Conservation (phyloP, 2,329 filamentous ascomycete species). For the Claviceps paspali region DNA sequence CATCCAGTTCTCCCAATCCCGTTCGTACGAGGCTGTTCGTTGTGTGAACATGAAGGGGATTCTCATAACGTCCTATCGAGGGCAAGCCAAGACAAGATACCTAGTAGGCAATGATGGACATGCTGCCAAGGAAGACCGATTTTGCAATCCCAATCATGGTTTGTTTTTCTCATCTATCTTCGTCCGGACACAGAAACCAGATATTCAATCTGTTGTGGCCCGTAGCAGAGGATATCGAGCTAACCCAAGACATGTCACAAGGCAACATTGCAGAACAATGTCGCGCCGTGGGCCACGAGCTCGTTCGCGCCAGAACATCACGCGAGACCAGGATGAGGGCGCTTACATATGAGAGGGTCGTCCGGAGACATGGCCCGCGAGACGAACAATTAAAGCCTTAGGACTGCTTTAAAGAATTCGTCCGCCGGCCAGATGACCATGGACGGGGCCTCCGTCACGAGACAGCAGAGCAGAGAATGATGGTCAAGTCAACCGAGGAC, state of each 20-base stretch:
- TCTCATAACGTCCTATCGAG: not conserved
- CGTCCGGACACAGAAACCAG: not conserved
- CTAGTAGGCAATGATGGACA: not conserved
- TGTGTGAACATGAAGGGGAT: not conserved
- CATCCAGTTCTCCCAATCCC: not conserved
- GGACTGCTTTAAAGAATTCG: slow-evolving; percentile 1
- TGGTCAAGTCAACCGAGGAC: not conserved
- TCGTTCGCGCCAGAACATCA: not conserved
- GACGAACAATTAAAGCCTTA: not conserved
- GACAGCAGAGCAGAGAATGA: not conserved
- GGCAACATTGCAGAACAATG: not conserved
- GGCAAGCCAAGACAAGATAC: not conserved
- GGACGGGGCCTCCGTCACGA: not conserved
- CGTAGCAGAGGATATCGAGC: not conserved
- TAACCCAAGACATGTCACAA: not conserved
- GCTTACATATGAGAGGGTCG: not conserved
- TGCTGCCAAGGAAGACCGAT: not conserved
- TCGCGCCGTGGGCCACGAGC: not conserved
- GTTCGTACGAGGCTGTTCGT: too few relatives aligned
- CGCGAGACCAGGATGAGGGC: not conserved
- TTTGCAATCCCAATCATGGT: not conserved
- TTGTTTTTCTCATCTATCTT: not conserved
- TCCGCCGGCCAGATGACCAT: not conserved
- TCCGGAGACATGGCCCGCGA: not conserved
- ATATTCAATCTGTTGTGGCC: not conserved